A percentile compares a stretch with the other conserved stretches of the same genome.
phyloP scores from a whole-genome alignment of 345 rosid genomes.

The Arabidopsis thaliana region DNA sequence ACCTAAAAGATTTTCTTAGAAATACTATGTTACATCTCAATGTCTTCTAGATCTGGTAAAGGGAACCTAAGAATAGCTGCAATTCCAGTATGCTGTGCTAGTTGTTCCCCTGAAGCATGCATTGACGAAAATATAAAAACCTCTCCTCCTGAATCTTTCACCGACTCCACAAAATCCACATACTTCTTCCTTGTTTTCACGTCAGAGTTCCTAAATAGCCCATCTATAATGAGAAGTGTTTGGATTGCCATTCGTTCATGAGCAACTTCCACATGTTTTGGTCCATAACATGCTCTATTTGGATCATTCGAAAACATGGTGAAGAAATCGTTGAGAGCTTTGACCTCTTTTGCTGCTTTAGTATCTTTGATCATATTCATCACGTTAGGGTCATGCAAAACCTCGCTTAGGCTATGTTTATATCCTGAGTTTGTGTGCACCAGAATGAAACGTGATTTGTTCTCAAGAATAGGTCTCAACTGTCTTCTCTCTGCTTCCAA shows the following conservation, averaged over 20 bases:
- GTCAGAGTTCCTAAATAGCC: slow-evolving; percentile 91
- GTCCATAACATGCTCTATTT: slow-evolving; percentile 91
- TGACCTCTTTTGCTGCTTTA: slow-evolving; percentile 96
- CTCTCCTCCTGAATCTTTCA: slow-evolving; percentile 76
- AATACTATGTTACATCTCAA: slow-evolving; percentile 69
- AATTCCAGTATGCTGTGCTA: slow-evolving; percentile 81
- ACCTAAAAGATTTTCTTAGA: too few species aligned
- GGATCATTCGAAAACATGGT: slow-evolving; percentile 92
- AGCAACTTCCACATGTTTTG: slow-evolving; percentile 97
- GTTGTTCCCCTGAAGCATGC: slow-evolving; percentile 95
- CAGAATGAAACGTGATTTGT: slow-evolving; percentile 82
- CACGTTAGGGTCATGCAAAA: slow-evolving; percentile 81
- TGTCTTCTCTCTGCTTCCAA: slow-evolving; percentile 95
- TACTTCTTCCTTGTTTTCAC: slow-evolving; percentile 65
- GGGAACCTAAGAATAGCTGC: slow-evolving; percentile 97
- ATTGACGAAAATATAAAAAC: slow-evolving; percentile 84
- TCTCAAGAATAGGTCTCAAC: slow-evolving; percentile 83
- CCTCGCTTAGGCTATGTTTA: slow-evolving; percentile 91
- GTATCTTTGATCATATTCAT: slow-evolving; percentile 94
- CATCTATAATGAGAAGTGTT: slow-evolving; percentile 90
- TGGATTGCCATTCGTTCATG: slow-evolving; percentile 96
- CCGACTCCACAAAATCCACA: slow-evolving; percentile 74
- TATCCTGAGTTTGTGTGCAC: slow-evolving; percentile 92
- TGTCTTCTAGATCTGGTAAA: slow-evolving; percentile 92
- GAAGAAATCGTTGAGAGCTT: slow-evolving; percentile 81